Conservation (phyloP, 2,329 filamentous ascomycete species). For the Camptophora hylomeconis region DNA sequence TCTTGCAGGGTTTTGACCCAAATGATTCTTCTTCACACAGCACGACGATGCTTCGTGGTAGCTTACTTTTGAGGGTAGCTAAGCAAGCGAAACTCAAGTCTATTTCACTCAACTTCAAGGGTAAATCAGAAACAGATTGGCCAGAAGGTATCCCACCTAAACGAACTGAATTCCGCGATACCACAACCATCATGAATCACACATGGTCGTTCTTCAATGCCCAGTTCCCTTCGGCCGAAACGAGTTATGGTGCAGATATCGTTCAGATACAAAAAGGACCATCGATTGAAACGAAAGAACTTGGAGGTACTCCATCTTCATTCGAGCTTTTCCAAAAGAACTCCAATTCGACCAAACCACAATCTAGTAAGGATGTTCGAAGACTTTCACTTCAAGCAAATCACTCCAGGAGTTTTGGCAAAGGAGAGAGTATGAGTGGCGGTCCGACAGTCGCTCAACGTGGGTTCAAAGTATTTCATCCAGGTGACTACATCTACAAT, state of each 20-base stretch:
- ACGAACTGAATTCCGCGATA: conserved; percentile 72
- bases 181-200: conserved; percentile 75
- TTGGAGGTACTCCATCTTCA: conserved; percentile 24
- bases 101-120: conserved; percentile 73
- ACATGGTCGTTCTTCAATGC: conserved; percentile 83
- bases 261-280: conserved; percentile 40
- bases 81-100: conserved; percentile 91
- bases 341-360: conserved; percentile 26
- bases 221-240: conserved; percentile 46
- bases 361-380: conserved; percentile 42
- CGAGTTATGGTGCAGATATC: conserved; percentile 49
- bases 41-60: conserved; percentile 76
- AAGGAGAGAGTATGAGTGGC: conserved; percentile 51
- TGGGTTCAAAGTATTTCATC: conserved; percentile 75
- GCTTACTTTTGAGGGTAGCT: conserved; percentile 64
- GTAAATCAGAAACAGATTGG: conserved; percentile 84
- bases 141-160: conserved; percentile 86
- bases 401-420: conserved; percentile 73
- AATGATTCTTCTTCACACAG: conserved; percentile 43
- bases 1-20: conserved; percentile 36
- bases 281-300: conserved; percentile 20
- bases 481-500: conserved; percentile 59
- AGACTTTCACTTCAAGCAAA: conserved; percentile 67
- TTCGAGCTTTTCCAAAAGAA: conserved; percentile 30
- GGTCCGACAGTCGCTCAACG: conserved; percentile 53